Evolutionary conservation across 1,284 basidiomycete species (phyloP), one percentile per base, ranked within the genome.

Genomic region (Cutaneotrichosporon arboriforme): DNA sequence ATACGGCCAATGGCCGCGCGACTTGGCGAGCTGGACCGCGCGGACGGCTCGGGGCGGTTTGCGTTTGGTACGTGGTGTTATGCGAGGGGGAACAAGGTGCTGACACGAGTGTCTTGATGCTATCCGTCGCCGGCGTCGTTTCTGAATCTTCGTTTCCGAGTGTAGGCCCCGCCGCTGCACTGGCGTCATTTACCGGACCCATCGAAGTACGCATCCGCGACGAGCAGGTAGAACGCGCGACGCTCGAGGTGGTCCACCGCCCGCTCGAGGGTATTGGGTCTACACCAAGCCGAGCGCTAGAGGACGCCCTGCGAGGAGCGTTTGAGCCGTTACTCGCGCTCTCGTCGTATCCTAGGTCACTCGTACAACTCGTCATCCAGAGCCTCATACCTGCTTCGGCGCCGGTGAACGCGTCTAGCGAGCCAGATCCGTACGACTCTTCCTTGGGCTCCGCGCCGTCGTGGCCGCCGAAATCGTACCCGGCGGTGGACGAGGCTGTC

Each of bases 301-400:
- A 73, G 34, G 55, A 66, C 4, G 62, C 66, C 3, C 60, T 78
- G 20, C 38, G 57, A 33, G 62, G 59, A 13, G 64, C 76, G 37
- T 68, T 77, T 49, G 52, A 63, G 4, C 70, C 75, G 4, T 67
- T 80, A 8, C 69, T 81, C 38, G 62, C 74, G 33, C 70, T 80
- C 17, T 62, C 76, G 59, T 66, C 77, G 58, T 68, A 79, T 68
- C 80, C 80, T 17, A 72, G 80, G 51, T 77, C 80, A 10, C 72
- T 83, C 58, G 74, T 88, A 39, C 87, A 87, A 60, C 68, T 81
- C 44, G 83, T 84, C 17, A 81, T 83, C 49, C 85, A 81, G 67
- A 75, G 75, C 15, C 63, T 77, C 22, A 83, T 68, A 76, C 78
- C 68, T 80, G 81, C 15, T 65, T 45, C 51, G 23, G 20, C 49